Base-by-base conservation (phyloP, 2,329 filamentous ascomycete species). In the Colletotrichum cordylinicola region DNA sequence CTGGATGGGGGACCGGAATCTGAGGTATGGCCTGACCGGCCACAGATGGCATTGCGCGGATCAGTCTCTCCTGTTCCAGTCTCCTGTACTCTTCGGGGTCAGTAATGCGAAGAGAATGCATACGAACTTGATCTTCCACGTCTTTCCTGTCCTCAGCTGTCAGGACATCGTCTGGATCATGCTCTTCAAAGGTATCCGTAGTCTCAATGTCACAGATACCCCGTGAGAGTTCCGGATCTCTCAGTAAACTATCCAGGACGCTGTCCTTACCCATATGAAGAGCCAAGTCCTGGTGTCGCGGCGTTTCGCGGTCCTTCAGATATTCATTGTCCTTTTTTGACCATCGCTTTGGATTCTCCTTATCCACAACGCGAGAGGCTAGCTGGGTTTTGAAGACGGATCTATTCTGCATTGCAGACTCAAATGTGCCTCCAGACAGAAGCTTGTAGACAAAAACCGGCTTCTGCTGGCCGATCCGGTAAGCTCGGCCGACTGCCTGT, bases 391-490 rank as follows among this genome's bases (percentile, higher is more conserved):
- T 98, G 89, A 96, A 98, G 2, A 98, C 87, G 2, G 93, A 89
- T 76, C 91, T 92, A 82, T 95, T 94, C 79, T 96, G 92, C 62
- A 98, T 86, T 12, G 90, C 89, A 55, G 93, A 91, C 82, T 98
- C 96, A 79, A 94, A 96, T 0, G 95, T 97, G 2, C 95, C 96
- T 3, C 92, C 94, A 13, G 92, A 87, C 31, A 96, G 87, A 77
- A 98, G 92, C 21, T 94, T 93, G 84, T 98, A 98, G 2, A 98
- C 95, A 81, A 91, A 96, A 1, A 98, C 96, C 1, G 90, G 88
- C 79, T 96, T 97, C 48, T 85, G 87, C 83, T 98, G 96, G 0
- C 96, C 95, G 39, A 98, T 90, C 1, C 96, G 94, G 83, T 97
- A 98, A 0, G 95, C 94, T 69, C 96, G 91, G 3, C 95, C 96